Conservation (phyloP, 75 land plant species). For the Chamaecyparis obtusa region DNA sequence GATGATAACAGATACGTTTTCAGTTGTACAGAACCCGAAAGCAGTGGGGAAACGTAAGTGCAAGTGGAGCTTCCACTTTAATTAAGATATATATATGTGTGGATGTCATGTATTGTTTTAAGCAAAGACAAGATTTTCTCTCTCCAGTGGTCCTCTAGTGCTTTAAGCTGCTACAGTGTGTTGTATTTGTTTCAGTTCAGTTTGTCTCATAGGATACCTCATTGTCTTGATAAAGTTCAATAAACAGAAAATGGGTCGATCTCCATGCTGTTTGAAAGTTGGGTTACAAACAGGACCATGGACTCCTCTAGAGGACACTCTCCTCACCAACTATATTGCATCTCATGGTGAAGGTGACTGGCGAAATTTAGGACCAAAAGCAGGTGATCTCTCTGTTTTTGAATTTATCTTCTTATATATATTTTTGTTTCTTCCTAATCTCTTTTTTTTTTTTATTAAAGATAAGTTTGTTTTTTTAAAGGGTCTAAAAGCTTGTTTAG, state of each 20-base stretch:
- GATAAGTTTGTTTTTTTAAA: too few species aligned
- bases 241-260: slow-evolving; percentile 14
- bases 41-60: not conserved
- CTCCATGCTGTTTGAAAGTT: slow-evolving; percentile 16
- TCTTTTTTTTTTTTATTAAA: too few species aligned
- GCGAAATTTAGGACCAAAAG: not conserved
- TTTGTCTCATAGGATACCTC: not conserved
- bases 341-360: slow-evolving; percentile 8
- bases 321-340: slow-evolving; percentile 18
- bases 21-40: too few species aligned
- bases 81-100: not conserved
- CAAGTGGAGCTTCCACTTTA: not conserved
- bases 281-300: slow-evolving; percentile 35
- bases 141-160: too few species aligned
- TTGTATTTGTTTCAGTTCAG: not conserved
- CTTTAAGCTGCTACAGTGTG: not conserved
- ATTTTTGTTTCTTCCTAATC: too few species aligned
- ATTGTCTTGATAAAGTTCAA: not conserved
- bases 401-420: too few species aligned
- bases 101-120: not conserved
- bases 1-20: not conserved
- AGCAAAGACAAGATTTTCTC: not conserved
- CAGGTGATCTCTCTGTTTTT: slow-evolving; percentile 2
- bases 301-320: slow-evolving; percentile 25
- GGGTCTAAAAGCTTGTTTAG: too few species aligned